Conservation (phyloP, 192 early-diverging fungal genomes). For the Coemansia guatemalensis region DNA sequence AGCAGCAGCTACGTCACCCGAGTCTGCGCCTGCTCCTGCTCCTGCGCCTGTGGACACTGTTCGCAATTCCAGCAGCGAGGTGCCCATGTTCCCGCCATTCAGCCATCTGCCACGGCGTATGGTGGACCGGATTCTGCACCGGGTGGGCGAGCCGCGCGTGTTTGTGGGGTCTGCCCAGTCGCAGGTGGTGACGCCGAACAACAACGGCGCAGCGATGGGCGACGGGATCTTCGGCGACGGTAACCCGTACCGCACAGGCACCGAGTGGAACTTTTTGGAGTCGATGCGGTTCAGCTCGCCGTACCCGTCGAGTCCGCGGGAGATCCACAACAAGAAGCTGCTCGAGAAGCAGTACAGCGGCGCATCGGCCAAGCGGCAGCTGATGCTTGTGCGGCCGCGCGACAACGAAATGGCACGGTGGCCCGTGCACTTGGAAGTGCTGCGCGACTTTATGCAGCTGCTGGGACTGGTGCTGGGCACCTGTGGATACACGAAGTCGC, state of each 20-base stretch:
- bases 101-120: slow-evolving; percentile 47
- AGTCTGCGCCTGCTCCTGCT: background rate
- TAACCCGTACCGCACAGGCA: slow-evolving; percentile 46
- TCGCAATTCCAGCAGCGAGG: background rate
- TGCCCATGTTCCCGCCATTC: slow-evolving; percentile 54
- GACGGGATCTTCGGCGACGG: slow-evolving; percentile 21
- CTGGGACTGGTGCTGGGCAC: slow-evolving; percentile 36
- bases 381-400: slow-evolving; percentile 25
- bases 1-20: background rate
- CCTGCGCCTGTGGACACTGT: slow-evolving; percentile 1
- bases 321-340: slow-evolving; percentile 23
- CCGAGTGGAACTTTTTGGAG: slow-evolving; percentile 49
- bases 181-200: slow-evolving; percentile 26
- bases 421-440: slow-evolving; percentile 38
- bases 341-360: slow-evolving; percentile 9
- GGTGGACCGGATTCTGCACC: slow-evolving; percentile 46
- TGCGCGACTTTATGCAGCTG: slow-evolving; percentile 50
- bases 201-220: slow-evolving; percentile 5
- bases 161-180: slow-evolving; percentile 36
- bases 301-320: slow-evolving; percentile 26
- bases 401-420: slow-evolving; percentile 37
- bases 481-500: slow-evolving; percentile 33
- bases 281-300: slow-evolving; percentile 51
- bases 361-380: background rate
- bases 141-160: slow-evolving; percentile 51